Conservation (phyloP, 345 rosid species). For the Lenwebbia sp. region DNA sequence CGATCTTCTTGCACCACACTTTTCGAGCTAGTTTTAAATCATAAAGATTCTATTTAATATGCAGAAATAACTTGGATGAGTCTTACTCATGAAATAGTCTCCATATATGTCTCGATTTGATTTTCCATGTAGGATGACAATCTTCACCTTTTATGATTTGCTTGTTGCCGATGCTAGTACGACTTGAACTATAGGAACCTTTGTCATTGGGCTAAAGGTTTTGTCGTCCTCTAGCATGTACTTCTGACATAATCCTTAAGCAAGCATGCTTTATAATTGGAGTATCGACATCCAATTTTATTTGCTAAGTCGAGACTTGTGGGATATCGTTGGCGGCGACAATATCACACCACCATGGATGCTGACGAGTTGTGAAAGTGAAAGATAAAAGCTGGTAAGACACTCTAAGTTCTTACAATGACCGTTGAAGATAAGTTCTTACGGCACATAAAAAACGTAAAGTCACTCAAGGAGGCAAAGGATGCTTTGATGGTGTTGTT, state of each 20-base stretch:
- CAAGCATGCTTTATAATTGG: not conserved
- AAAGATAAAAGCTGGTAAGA: not conserved
- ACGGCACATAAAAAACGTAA: fast-evolving
- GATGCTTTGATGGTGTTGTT: not conserved
- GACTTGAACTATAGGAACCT: not conserved
- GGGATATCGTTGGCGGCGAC: fast-evolving
- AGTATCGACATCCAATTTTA: not conserved
- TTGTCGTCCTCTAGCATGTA: not conserved
- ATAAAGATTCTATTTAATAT: not conserved
- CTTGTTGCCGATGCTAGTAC: not conserved
- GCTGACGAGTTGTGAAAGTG: not conserved
- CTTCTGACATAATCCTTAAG: not conserved
- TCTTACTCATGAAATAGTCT: not conserved
- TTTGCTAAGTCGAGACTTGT: not conserved
- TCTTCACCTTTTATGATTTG: not conserved
- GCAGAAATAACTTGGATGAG: not conserved
- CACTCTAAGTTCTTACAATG: fast-evolving
- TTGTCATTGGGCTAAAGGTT: not conserved
- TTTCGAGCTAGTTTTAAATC: not conserved
- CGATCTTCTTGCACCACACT: not conserved
- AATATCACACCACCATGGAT: not conserved
- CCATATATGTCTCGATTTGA: not conserved
- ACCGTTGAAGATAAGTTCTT: not conserved
- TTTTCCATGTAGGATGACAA: not conserved
- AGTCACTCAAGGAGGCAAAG: not conserved